These are phyloP conservation scores for Cantharellus cinnabarinus DNA, from an alignment of 768 basidiomycete species.

Conservation along the genomic window DNA sequence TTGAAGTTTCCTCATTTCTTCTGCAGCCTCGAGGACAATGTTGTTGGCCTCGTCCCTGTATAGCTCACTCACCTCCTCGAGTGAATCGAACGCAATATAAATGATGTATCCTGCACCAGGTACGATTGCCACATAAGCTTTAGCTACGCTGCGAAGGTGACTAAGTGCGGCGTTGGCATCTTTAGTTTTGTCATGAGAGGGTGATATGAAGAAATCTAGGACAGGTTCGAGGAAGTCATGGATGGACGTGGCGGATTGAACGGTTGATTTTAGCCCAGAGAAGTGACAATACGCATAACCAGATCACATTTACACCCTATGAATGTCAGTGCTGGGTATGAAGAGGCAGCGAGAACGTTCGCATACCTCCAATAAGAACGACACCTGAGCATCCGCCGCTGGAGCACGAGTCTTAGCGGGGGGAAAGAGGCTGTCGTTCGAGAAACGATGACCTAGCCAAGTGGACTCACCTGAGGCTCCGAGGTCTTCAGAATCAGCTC, in stretches of 20 bases:
- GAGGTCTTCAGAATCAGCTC: no score
- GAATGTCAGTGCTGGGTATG: no score
- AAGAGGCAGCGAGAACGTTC: no score
- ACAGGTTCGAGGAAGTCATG: conserved; percentile 13
- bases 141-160: conserved; percentile 23
- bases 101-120: conserved; percentile 22
- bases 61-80: conserved; percentile 20
- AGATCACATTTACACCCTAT: no score
- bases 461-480: no score
- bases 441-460: no score
- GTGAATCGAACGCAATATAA: conserved; percentile 25
- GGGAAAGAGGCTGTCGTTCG: no score
- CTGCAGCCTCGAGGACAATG: conserved; percentile 19
- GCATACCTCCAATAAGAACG: no score
- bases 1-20: conserved; percentile 15
- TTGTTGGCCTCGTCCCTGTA: conserved; percentile 23
- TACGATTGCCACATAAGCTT: conserved; percentile 22
- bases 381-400: no score
- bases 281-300: conserved; percentile 25
- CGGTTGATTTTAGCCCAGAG: conserved; percentile 20
- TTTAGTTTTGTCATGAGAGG: conserved; percentile 11
- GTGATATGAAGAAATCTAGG: conserved; percentile 10
- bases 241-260: conserved; percentile 18
- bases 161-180: conserved; percentile 17
- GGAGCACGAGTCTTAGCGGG: no score